Percentiles rank a stretch among this genome's conserved stretches.
Evolutionary conservation across 176 grass and related monocot genomes (phyloP).

Genomic region (Musa schizocarpa): DNA sequence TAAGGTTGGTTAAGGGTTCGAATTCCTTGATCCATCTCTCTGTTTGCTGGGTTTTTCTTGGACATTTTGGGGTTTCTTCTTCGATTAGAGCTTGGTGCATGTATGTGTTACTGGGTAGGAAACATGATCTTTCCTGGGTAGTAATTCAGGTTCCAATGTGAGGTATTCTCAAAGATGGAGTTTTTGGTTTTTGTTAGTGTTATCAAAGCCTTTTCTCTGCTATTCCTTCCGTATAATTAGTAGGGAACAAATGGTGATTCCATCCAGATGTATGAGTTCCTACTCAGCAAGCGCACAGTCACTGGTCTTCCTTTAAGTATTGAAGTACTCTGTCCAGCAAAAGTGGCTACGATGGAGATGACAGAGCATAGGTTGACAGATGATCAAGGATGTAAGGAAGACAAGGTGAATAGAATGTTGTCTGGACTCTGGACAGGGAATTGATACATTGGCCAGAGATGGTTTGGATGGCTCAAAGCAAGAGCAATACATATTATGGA

Average conservation of each 20-base stretch:
- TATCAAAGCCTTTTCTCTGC: neutral
- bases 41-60: neutral
- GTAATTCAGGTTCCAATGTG: too few species aligned
- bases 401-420: conserved; percentile 45
- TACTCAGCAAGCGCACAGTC: too few species aligned
- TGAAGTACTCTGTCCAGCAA: neutral
- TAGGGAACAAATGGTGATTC: neutral
- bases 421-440: conserved; percentile 75
- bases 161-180: neutral
- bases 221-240: neutral
- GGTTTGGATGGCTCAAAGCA: conserved; percentile 46
- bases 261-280: neutral
- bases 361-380: neutral
- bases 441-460: conserved; percentile 17
- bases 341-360: conserved; percentile 7
- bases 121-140: neutral
- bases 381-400: conserved; percentile 36
- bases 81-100: neutral
- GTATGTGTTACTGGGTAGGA: neutral
- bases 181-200: conserved; percentile 3
- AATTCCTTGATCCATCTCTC: neutral
- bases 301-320: neutral
- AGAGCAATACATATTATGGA: conserved; percentile 59
- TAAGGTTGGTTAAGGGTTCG: conserved; percentile 2
- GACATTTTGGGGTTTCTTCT: neutral